Evolutionary conservation across 768 basidiomycete species (phyloP).

Genomic region (Rhodotorula diobovata): DNA sequence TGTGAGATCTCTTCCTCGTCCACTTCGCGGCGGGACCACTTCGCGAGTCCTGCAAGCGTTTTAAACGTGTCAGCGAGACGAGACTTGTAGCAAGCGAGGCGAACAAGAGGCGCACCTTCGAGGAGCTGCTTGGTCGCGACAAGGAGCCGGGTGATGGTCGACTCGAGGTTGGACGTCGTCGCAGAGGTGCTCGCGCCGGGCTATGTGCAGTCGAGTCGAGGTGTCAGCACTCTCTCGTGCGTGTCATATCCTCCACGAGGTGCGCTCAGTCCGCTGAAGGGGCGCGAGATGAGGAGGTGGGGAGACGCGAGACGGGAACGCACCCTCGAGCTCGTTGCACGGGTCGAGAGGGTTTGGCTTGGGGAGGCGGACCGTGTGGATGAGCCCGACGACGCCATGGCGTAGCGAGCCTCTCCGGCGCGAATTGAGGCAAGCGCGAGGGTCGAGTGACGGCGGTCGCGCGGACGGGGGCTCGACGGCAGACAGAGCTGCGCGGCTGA

Average conservation of each 20-base stretch:
- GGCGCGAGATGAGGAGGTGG: background rate
- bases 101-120: conserved; percentile 50
- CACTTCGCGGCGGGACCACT: conserved; percentile 71
- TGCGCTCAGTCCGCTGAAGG: background rate
- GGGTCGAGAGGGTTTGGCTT: background rate
- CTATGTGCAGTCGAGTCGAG: background rate
- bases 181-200: background rate
- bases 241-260: too few species aligned
- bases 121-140: conserved; percentile 94
- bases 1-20: conserved; percentile 83
- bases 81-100: background rate
- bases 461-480: background rate
- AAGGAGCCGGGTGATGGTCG: conserved; percentile 82
- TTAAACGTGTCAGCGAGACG: background rate
- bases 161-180: conserved; percentile 56
- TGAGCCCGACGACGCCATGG: background rate
- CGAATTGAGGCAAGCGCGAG: background rate
- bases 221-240: too few species aligned
- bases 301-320: background rate
- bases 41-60: conserved; percentile 56
- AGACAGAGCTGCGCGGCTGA: too few species aligned
- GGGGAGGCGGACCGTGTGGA: background rate
- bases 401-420: too few species aligned
- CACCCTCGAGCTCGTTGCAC: background rate
- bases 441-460: background rate